phyloP scores from a whole-genome alignment of 192 early-diverging fungal genomes.

The Mortierella claussenii region DNA sequence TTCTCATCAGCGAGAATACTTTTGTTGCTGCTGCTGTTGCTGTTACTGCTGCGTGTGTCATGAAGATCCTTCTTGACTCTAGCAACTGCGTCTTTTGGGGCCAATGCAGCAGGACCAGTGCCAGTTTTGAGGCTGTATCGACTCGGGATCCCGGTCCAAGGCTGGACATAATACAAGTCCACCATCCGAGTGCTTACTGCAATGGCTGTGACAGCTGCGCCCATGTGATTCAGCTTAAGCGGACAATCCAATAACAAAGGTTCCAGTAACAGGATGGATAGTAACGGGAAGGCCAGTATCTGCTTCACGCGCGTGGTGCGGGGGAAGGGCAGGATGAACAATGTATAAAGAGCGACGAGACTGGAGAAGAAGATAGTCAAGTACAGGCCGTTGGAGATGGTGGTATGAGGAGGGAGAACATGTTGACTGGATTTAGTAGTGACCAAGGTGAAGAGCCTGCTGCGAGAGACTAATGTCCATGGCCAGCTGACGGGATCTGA shows the following conservation, averaged over 20 bases:
- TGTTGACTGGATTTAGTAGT: neutral
- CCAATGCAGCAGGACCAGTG: neutral
- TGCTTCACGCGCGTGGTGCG: constrained; percentile 20
- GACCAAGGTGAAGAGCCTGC: constrained; percentile 8
- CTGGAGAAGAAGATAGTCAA: neutral
- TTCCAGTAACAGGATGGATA: neutral
- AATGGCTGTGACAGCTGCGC: constrained; percentile 10
- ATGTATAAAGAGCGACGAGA: constrained; percentile 8
- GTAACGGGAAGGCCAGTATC: constrained; percentile 11
- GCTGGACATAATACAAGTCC: constrained; percentile 44
- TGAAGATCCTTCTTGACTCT: constrained; percentile 17
- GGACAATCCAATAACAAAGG: constrained; percentile 27
- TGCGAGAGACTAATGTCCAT: neutral
- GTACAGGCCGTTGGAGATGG: constrained; percentile 9
- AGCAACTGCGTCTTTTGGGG: neutral
- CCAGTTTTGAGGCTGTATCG: neutral
- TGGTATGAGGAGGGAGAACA: neutral
- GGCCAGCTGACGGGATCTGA: neutral
- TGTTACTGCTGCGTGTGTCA: neutral
- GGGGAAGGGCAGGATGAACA: constrained; percentile 17
- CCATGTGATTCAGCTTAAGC: constrained; percentile 2
- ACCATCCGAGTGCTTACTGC: constrained; percentile 17
- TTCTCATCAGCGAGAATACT: too few relatives aligned
- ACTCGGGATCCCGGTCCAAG: constrained; percentile 32
- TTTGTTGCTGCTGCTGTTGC: too few relatives aligned